These are phyloP conservation scores for Achlya hypogyna DNA, from an alignment of 352 stramenopile genomes.

Conservation along the genomic window DNA sequence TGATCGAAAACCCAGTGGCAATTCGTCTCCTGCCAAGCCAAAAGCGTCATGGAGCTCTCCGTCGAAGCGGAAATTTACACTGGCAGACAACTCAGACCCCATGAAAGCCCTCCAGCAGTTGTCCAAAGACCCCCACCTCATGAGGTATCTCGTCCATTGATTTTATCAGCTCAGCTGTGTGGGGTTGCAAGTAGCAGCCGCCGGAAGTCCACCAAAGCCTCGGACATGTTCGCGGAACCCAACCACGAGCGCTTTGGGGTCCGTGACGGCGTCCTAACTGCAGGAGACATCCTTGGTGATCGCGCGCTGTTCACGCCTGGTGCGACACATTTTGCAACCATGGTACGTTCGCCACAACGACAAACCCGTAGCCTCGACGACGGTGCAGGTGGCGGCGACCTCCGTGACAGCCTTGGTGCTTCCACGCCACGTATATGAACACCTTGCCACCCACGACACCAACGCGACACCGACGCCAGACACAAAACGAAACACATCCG, in stretches of 20 bases:
- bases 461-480: neutral
- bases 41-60: neutral
- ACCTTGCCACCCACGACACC: neutral
- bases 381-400: neutral
- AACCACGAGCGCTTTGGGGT: neutral
- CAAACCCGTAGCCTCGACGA: neutral
- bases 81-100: neutral
- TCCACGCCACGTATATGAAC: neutral
- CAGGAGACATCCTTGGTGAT: neutral
- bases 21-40: neutral
- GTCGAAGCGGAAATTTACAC: neutral
- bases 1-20: no score
- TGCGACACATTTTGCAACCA: neutral
- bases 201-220: no score
- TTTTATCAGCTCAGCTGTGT: no score
- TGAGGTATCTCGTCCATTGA: no score
- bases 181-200: no score
- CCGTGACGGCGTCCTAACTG: neutral
- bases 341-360: no score
- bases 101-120: slow-evolving; percentile 11
- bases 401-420: neutral
- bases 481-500: neutral
- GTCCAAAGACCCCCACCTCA: neutral
- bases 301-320: neutral
- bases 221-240: neutral